Evolutionary conservation across 2,329 filamentous ascomycete species (phyloP), one percentile per base, ranked within the genome.

Genomic region (Colletotrichum tanaceti): DNA sequence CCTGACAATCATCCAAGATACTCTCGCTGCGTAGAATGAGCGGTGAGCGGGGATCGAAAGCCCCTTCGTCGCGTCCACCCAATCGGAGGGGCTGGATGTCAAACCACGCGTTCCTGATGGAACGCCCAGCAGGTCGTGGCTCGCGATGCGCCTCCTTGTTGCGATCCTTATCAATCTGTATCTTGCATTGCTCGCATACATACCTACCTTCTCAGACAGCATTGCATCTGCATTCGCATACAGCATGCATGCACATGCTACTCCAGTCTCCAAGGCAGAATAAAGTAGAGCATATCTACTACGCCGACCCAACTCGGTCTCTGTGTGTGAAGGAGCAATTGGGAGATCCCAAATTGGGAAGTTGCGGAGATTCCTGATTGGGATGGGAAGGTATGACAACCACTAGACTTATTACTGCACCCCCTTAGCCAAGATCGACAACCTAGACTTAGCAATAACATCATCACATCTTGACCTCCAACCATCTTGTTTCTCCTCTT

Each of bases 181-280:
- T 58, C 65, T 58, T 46, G 59, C 60, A 52, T 11, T 22, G 18
- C 32, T 63, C 59, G 64, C 64, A 53, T 65, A 64, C 61, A 68
- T 57, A 44, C 61, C 65, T 22, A 59, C 35, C 46, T 57, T 52
- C 49, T 57, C 24, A 41, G 65, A 65, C 49, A 68, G 16, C 55
- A 44, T 60, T 44, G 38, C 65, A 68, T 32, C 9, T 28, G 57
- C 58, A 43, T 52, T 43, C 11, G 43, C 65, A 57, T 65, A 43
- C 22, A 35, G 54, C 38, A 24, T 64, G 62, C 54, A 57, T 54
- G 53, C 28, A 11, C 41, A 44, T 35, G 54, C 28, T 9, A 32
- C 28, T 32, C 28, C 28, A 32, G 28, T 32, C 28, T 32, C 28
- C 28, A 32, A 43, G 43, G 35, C 32, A 13, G 44, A 13, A 24